phyloP scores from a whole-genome alignment of 768 basidiomycete species.

The Lactarius hengduanensis region DNA sequence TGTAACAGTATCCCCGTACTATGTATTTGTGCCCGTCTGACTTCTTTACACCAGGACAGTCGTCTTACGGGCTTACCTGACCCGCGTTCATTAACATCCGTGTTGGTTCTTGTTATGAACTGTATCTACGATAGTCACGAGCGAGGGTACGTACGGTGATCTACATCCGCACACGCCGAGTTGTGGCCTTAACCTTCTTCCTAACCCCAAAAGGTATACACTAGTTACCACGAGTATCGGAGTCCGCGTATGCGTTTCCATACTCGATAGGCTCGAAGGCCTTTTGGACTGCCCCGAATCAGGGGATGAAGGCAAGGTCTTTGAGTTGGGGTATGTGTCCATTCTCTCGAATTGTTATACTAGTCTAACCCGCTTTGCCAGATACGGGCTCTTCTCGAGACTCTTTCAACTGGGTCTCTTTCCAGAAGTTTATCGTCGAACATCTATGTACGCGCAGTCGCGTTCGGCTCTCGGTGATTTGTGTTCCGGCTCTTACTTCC shows the following conservation, averaged over 20 bases:
- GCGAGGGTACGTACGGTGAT: conserved; percentile 22
- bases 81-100: conserved; percentile 19
- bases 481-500: background rate
- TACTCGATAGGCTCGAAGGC: conserved; percentile 71
- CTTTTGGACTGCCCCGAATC: conserved; percentile 67
- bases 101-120: conserved; percentile 26
- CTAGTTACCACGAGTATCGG: conserved; percentile 56
- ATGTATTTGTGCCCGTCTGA: conserved; percentile 12
- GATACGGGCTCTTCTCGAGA: conserved; percentile 22
- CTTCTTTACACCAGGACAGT: conserved; percentile 36
- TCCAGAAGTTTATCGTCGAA: conserved; percentile 26
- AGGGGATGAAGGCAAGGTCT: conserved; percentile 63
- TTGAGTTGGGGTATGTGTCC: conserved; percentile 63
- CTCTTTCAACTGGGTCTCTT: conserved; percentile 28
- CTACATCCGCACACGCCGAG: conserved; percentile 4
- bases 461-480: background rate
- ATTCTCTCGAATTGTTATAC: conserved; percentile 17
- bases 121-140: conserved; percentile 19
- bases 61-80: conserved; percentile 39
- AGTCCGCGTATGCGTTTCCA: conserved; percentile 58
- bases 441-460: conserved; percentile 18
- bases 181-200: conserved; percentile 4
- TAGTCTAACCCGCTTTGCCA: conserved; percentile 19
- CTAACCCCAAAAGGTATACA: conserved; percentile 42
- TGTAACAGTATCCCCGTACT: conserved; percentile 43